These are phyloP conservation scores for Pseudognaphalium luteoalbum DNA, from an alignment of 129 eudicot species.

Conservation along the genomic window DNA sequence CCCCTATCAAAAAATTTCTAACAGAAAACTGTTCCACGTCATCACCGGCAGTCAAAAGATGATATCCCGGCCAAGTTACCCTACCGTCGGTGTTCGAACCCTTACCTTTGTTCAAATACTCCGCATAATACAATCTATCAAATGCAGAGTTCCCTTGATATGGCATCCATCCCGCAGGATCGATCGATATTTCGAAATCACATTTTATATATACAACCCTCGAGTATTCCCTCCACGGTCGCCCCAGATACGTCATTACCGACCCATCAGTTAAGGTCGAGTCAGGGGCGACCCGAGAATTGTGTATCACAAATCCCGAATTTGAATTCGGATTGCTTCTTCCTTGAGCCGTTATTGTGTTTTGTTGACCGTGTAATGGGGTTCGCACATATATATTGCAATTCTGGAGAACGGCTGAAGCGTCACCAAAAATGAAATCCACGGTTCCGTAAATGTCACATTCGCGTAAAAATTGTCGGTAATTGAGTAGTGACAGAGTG, in stretches of 20 bases:
- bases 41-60: conserved; percentile 10
- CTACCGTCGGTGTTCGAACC: conserved; percentile 35
- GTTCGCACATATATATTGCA: conserved; percentile 47
- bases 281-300: conserved; percentile 35
- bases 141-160: conserved; percentile 23
- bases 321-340: conserved; percentile 25
- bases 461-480: conserved; percentile 48
- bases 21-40: conserved; percentile 39
- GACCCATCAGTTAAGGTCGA: neutral
- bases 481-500: conserved; percentile 32
- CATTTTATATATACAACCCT: conserved; percentile 33
- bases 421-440: conserved; percentile 52
- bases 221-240: conserved; percentile 48
- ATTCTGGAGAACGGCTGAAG: conserved; percentile 40
- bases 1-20: conserved; percentile 27
- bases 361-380: conserved; percentile 27
- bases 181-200: conserved; percentile 26
- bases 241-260: conserved; percentile 39
- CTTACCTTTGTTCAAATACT: conserved; percentile 38
- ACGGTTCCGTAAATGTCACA: conserved; percentile 50
- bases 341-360: conserved; percentile 47
- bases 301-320: conserved; percentile 42
- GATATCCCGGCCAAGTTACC: conserved; percentile 53
- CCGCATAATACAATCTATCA: conserved; percentile 35
- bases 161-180: conserved; percentile 41